Conservation (phyloP, 257 asterid genomes). For the Paraleonurus japonicus region DNA sequence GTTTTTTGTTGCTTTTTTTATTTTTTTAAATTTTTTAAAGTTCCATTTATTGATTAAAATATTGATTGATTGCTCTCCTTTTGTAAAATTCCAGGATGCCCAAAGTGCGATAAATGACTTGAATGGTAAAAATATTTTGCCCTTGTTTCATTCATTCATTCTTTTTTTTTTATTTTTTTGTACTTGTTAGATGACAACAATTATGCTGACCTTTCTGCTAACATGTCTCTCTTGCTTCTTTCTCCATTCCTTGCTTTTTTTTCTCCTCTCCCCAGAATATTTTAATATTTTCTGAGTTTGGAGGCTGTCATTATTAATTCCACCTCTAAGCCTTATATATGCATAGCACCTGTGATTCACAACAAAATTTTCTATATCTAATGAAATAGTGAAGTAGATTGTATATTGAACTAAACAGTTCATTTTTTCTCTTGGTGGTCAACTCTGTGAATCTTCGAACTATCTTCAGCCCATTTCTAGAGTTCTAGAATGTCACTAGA, state of each 20-base stretch:
- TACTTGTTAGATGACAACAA: background rate
- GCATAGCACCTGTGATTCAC: background rate
- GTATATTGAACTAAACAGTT: slow-evolving; percentile 9
- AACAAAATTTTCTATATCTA: background rate
- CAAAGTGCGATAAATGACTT: slow-evolving; percentile 76
- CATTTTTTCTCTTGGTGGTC: background rate
- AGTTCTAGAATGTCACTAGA: background rate
- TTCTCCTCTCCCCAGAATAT: background rate
- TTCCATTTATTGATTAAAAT: background rate
- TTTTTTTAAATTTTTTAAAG: background rate
- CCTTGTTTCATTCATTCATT: background rate
- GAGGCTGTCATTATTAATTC: background rate
- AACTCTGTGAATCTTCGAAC: background rate
- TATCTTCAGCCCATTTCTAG: background rate
- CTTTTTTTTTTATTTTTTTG: background rate
- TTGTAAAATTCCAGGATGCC: slow-evolving; percentile 61
- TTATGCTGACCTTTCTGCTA: background rate
- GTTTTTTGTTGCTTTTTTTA: background rate
- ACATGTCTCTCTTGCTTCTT: background rate
- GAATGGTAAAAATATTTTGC: slow-evolving; percentile 52
- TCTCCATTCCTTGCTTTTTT: background rate
- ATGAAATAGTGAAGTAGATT: background rate
- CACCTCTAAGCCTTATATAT: background rate
- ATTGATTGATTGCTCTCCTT: background rate
- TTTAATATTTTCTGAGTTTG: background rate